Evolutionary conservation across 345 rosid genomes (phyloP), one percentile per base, ranked within the genome.

Genomic region (Lenwebbia sp.): DNA sequence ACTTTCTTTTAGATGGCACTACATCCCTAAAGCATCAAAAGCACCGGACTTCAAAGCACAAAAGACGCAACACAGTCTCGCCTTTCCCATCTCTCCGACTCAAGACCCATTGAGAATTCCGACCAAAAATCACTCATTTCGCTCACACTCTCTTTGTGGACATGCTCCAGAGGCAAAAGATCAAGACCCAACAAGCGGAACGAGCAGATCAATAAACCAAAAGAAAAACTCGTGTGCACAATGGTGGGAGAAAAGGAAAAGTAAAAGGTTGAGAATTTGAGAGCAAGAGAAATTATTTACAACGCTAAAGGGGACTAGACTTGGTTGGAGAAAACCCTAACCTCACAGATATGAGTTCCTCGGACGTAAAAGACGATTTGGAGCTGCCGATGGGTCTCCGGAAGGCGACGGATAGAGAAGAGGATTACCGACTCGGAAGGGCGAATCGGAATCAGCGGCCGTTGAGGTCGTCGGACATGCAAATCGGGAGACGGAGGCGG

Each of bases 191-290:
- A 50, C 40, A 41, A 37, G 49, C 53, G 84, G 89, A 87, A 52
- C n/a, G 40, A 88, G 96, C 92, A 91, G 98, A 95, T 96, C 98
- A 96, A 92, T 95, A 90, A 96, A 94, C 92, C 92, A 3, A 89
- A 92, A 90, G 93, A 91, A 92, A 88, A 86, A 83, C 37, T 41
- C 76, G 90, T 51, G 90, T 88, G 89, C 87, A 92, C 55, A 87
- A 88, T 88, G 88, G 88, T 89, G 89, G 92, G 88, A 84, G 89
- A 85, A 92, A 91, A 88, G 92, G 93, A 88, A 91, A 92, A 88
- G 89, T 62, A 85, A 88, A 86, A 76, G 83, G 74, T 19, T 19
- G 76, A 89, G 86, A 70, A 76, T 26, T 53, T 26, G 49, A 28
- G 83, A 54, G 41, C 37, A 75, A 82, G 9, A 62, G 41, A 49